Evolutionary conservation across 176 grass and related monocot species (phyloP).

Genomic region (Triticum urartu): DNA sequence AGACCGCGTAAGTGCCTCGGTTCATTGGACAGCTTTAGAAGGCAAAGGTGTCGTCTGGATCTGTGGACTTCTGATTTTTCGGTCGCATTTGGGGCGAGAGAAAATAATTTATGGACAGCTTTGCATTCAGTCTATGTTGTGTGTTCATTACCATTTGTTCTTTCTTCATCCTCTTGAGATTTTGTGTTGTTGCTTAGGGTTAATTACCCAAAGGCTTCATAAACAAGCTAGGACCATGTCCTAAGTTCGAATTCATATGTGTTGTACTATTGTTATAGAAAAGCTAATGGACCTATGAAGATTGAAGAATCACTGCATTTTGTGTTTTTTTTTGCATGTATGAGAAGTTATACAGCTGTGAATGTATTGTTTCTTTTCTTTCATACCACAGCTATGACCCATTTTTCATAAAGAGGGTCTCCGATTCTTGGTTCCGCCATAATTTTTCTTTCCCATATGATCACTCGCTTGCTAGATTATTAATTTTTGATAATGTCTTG

Average conservation of each 20-base stretch:
- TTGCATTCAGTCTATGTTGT: slow-evolving; percentile 25
- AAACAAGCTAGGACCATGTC: slow-evolving; percentile 9
- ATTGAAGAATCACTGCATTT: background rate
- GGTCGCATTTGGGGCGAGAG: background rate
- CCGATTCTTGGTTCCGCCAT: background rate
- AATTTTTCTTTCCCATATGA: background rate
- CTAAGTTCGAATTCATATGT: slow-evolving; percentile 11
- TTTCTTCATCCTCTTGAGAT: slow-evolving; percentile 33
- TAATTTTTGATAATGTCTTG: too few relatives aligned
- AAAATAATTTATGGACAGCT: background rate
- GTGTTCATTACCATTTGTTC: slow-evolving; percentile 26
- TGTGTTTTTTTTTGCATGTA: background rate
- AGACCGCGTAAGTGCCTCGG: slow-evolving; percentile 3
- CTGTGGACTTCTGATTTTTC: background rate
- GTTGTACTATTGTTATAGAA: slow-evolving; percentile 22
- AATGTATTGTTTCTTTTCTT: background rate
- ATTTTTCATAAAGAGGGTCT: background rate
- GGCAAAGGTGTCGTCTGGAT: background rate
- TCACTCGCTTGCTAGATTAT: too few relatives aligned
- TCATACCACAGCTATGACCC: background rate
- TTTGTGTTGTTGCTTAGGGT: slow-evolving; percentile 31
- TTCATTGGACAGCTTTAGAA: background rate
- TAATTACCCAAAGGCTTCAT: slow-evolving; percentile 25
- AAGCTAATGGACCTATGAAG: slow-evolving; percentile 9
- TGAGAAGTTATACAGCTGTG: background rate